These are phyloP conservation scores for Talaromyces albobiverticillius DNA, from an alignment of 2,329 filamentous ascomycete species.

Conservation along the genomic window DNA sequence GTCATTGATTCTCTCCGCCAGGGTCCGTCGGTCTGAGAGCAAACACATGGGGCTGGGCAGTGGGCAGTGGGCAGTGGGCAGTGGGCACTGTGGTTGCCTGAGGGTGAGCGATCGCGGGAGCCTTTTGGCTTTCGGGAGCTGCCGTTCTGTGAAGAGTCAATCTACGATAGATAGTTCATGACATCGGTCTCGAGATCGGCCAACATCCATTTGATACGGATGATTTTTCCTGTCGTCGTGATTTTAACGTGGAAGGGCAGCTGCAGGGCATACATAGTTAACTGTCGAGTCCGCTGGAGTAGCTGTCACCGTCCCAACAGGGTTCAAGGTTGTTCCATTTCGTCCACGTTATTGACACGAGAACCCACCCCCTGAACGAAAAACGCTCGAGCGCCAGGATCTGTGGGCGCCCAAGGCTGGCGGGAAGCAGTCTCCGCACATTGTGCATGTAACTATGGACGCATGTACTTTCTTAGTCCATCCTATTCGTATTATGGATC, in stretches of 20 bases:
- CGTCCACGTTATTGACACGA: slow-evolving; percentile 11
- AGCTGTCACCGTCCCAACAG: slow-evolving; percentile 10
- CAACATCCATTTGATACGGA: not conserved
- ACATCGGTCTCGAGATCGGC: not conserved
- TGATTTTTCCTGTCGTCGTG: not conserved
- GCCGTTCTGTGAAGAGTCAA: not conserved
- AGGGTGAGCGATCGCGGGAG: not conserved
- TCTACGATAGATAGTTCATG: not conserved
- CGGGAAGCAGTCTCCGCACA: slow-evolving; percentile 8
- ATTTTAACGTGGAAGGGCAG: not conserved
- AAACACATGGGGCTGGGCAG: too few relatives aligned
- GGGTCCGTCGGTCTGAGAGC: not conserved
- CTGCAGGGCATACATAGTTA: not conserved
- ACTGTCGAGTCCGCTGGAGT: not conserved
- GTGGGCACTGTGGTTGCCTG: too few relatives aligned
- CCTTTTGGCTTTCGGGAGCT: not conserved
- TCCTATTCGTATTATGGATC: not conserved
- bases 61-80: too few relatives aligned
- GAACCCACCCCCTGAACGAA: not conserved
- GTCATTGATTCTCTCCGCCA: too few relatives aligned
- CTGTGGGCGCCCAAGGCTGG: not conserved
- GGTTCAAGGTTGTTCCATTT: not conserved
- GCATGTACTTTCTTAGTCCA: not conserved
- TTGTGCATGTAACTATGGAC: slow-evolving; percentile 1
- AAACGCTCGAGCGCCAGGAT: slow-evolving; percentile 11